phyloP scores from a whole-genome alignment of 768 basidiomycete species.

The Trametes elegans region DNA sequence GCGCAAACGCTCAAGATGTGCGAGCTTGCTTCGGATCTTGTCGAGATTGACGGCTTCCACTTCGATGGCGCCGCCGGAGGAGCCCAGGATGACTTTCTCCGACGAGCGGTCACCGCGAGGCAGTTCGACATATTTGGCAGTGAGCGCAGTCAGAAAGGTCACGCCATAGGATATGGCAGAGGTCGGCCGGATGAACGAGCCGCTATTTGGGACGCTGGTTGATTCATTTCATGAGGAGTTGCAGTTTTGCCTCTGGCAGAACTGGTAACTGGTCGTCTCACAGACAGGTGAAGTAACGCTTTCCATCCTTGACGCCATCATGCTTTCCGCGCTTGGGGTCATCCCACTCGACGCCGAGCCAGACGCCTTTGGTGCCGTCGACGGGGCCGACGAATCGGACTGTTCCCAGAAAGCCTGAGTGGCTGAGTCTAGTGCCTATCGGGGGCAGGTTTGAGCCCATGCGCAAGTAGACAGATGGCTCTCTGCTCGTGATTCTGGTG shows the following conservation, averaged over 20 bases:
- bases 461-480: too few relatives aligned
- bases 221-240: neutral
- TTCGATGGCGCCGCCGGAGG: conserved; percentile 77
- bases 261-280: conserved; percentile 35
- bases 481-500: too few relatives aligned
- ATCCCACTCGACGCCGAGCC: conserved; percentile 99
- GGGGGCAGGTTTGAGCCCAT: conserved; percentile 28
- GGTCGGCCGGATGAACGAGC: conserved; percentile 81
- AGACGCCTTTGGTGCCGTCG: conserved; percentile 58
- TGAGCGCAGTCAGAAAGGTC: conserved; percentile 74
- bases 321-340: conserved; percentile 83
- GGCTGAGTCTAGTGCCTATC: conserved; percentile 54
- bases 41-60: conserved; percentile 86
- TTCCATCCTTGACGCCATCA: conserved; percentile 76
- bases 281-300: conserved; percentile 77
- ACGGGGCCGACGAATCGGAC: conserved; percentile 69
- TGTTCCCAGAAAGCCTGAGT: conserved; percentile 60
- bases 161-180: conserved; percentile 54
- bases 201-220: conserved; percentile 57
- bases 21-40: conserved; percentile 70
- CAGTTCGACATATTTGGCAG: conserved; percentile 73
- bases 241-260: neutral
- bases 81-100: conserved; percentile 73
- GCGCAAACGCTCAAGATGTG: conserved; percentile 61
- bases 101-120: conserved; percentile 48